phyloP scores from a whole-genome alignment of 169 alveolate genomes.

The Eimeria praecox region DNA sequence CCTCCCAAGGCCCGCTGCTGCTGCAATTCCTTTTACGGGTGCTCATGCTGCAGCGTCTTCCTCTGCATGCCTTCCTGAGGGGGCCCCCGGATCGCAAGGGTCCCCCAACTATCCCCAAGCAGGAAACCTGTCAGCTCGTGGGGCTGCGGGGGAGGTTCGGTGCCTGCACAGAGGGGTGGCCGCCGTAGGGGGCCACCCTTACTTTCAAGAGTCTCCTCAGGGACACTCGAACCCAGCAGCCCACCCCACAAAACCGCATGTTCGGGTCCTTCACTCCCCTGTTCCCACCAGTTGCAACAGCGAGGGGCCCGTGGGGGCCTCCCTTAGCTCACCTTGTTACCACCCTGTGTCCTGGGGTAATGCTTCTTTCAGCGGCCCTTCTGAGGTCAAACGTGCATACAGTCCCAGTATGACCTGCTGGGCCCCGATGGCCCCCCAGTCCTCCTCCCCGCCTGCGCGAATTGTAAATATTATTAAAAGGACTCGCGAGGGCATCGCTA shows the following conservation, averaged over 20 bases:
- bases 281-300: neutral
- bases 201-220: neutral
- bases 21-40: neutral
- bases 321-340: neutral
- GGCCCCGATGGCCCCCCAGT: neutral
- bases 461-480: conserved; percentile 17
- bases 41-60: neutral
- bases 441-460: neutral
- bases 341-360: neutral
- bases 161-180: neutral
- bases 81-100: neutral
- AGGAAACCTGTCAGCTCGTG: neutral
- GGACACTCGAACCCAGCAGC: neutral
- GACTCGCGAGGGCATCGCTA: conserved; percentile 36
- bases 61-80: neutral
- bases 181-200: neutral
- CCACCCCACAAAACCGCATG: neutral
- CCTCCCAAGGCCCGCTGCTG: neutral
- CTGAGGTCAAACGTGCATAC: neutral
- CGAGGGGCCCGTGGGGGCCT: neutral
- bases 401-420: neutral
- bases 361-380: neutral
- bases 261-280: neutral
- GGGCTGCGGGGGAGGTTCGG: neutral
- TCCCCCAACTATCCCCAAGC: neutral